phyloP scores from a whole-genome alignment of 78 protist species.

The slime mould (Dictyostelium discoideum) region DNA sequence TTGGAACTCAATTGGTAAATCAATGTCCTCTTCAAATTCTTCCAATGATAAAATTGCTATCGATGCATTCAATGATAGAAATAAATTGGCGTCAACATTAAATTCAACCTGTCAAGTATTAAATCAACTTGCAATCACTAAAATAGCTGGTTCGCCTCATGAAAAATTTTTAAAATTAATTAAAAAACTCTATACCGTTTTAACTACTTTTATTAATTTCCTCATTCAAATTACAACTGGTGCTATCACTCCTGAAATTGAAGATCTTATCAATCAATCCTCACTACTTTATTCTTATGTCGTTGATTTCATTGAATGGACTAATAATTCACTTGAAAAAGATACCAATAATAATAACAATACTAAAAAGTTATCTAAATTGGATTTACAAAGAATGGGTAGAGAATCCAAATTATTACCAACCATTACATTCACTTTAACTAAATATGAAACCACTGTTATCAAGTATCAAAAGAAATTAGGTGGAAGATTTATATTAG shows the following conservation, averaged over 20 bases:
- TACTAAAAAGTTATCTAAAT: not conserved
- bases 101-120: not conserved
- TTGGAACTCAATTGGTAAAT: slow-evolving; percentile 18
- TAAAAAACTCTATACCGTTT: slow-evolving; percentile 14
- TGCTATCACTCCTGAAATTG: not conserved
- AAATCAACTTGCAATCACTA: not conserved
- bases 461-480: slow-evolving; percentile 56
- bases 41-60: not conserved
- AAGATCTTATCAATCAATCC: not conserved
- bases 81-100: not conserved
- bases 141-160: not conserved
- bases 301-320: not conserved
- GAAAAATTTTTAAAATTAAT: slow-evolving; percentile 23
- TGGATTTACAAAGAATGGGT: not conserved
- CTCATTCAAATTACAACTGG: not conserved
- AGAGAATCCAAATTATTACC: slow-evolving; percentile 61
- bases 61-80: not conserved
- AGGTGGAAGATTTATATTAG: not conserved
- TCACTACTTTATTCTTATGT: not conserved
- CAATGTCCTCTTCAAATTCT: not conserved
- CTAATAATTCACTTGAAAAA: not conserved
- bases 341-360: not conserved
- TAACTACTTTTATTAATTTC: not conserved
- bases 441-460: slow-evolving; percentile 48
- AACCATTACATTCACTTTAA: not conserved